Evolutionary conservation across 495 filamentous ascomycete genomes (phyloP).

Genomic region (Xanthoparmelia taractica): DNA sequence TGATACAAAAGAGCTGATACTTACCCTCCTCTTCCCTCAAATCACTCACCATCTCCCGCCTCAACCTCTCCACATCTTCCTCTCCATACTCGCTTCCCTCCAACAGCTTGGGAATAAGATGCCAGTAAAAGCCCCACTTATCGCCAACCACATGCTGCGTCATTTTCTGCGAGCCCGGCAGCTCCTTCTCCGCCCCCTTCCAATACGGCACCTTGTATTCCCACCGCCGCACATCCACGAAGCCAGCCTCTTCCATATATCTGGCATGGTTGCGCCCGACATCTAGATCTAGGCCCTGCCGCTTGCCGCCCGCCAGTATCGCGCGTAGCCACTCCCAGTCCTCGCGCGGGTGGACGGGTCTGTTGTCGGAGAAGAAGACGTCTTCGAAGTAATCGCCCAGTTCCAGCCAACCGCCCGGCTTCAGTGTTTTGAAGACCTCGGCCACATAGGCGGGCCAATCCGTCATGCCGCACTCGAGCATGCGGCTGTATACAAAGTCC

Average conservation of each 20-base stretch:
- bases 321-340: constrained; percentile 18
- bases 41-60: constrained; percentile 24
- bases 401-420: constrained; percentile 25
- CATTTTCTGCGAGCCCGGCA: constrained; percentile 67
- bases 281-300: constrained; percentile 8
- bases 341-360: neutral
- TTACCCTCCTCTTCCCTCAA: constrained; percentile 9
- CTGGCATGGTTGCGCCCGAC: neutral
- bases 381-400: constrained; percentile 24
- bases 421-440: neutral
- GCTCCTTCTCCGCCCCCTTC: constrained; percentile 50
- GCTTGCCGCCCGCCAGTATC: neutral
- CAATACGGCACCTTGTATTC: constrained; percentile 78
- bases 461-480: constrained; percentile 18
- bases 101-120: neutral
- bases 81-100: neutral
- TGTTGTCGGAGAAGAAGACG: constrained; percentile 7
- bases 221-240: constrained; percentile 64
- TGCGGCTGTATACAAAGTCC: constrained; percentile 14
- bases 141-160: neutral
- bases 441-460: constrained; percentile 13
- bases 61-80: neutral
- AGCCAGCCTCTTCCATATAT: constrained; percentile 31
- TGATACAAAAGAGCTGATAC: constrained; percentile 2
- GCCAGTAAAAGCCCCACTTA: neutral